phyloP scores from a whole-genome alignment of 2,329 filamentous ascomycete species.

The Fusarium pseudoanthophilum region DNA sequence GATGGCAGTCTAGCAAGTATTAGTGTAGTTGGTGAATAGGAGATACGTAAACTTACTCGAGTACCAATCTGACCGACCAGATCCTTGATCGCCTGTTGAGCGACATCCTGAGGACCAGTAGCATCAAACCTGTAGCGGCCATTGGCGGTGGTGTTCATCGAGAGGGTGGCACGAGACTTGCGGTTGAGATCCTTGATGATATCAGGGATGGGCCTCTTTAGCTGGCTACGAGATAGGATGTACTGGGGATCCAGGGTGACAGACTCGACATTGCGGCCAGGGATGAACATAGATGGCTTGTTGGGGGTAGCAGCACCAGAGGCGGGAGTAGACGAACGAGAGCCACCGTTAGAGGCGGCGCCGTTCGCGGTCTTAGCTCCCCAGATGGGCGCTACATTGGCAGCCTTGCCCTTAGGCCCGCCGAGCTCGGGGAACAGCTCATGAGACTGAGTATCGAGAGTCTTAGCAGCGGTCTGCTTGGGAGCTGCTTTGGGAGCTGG shows the following conservation, averaged over 20 bases:
- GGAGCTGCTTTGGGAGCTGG: constrained; percentile 71
- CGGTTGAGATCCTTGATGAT: constrained; percentile 92
- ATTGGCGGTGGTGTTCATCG: constrained; percentile 77
- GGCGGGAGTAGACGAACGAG: constrained; percentile 70
- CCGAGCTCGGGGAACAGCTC: constrained; percentile 95
- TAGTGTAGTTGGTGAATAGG: constrained; percentile 24
- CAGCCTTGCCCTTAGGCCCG: constrained; percentile 72
- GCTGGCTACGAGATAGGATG: constrained; percentile 78
- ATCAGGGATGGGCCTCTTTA: constrained; percentile 87
- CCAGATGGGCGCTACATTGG: constrained; percentile 79
- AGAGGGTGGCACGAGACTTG: constrained; percentile 86
- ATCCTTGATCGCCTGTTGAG: constrained; percentile 89
- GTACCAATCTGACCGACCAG: constrained; percentile 87
- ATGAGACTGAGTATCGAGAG: constrained; percentile 84
- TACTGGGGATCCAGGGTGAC: constrained; percentile 79
- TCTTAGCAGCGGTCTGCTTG: constrained; percentile 70
- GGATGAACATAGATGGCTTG: constrained; percentile 72
- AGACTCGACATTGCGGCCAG: constrained; percentile 83
- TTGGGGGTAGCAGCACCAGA: constrained; percentile 64
- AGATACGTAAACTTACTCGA: constrained; percentile 66
- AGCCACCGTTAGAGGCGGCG: constrained; percentile 64
- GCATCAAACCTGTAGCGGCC: constrained; percentile 85
- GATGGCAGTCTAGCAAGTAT: constrained; percentile 60
- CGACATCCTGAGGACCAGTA: constrained; percentile 82
- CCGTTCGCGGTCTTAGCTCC: constrained; percentile 73